These are phyloP conservation scores for Eutypa lata DNA, from an alignment of 2,329 filamentous ascomycete species.

Conservation along the genomic window DNA sequence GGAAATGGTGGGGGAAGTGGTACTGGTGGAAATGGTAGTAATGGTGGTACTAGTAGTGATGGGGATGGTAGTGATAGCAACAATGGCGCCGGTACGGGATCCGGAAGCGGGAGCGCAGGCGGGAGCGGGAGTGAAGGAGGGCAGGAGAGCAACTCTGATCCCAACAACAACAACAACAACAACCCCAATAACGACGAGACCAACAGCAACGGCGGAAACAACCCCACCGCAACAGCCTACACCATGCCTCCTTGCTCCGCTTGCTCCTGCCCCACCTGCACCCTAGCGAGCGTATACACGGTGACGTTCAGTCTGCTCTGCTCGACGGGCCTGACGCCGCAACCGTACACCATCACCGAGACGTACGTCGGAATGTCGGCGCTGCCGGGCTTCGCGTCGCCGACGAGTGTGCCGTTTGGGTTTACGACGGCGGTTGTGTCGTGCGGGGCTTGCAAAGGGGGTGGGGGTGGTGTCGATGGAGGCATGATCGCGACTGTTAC, in stretches of 20 bases:
- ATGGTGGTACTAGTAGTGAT: no score
- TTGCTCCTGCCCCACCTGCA: constrained; percentile 16
- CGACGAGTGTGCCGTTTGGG: constrained; percentile 16
- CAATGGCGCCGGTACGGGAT: not conserved
- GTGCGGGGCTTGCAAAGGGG: constrained; percentile 7
- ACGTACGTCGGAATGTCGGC: constrained; percentile 19
- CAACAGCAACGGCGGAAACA: not conserved
- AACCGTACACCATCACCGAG: constrained; percentile 18
- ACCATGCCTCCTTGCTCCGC: constrained; percentile 14
- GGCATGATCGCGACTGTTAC: constrained; percentile 12
- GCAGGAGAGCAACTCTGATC: no score
- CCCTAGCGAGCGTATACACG: constrained; percentile 15
- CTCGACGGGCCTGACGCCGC: constrained; percentile 5
- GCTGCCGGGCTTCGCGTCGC: constrained; percentile 12
- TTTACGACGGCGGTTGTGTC: constrained; percentile 16
- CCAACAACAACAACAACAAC: no score
- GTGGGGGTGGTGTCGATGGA: not conserved
- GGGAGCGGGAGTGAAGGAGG: not conserved
- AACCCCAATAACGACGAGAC: no score
- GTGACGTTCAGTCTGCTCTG: constrained; percentile 10
- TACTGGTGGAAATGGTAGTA: no score
- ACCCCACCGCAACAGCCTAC: constrained; percentile 3
- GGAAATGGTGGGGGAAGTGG: no score
- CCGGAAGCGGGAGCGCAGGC: not conserved
- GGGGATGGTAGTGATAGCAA: no score